Percentiles rank a stretch among this genome's conserved stretches.
These are phyloP conservation scores for Chytriomyces sp. DNA, from an alignment of 192 early-diverging fungal species.

Conservation along the genomic window DNA sequence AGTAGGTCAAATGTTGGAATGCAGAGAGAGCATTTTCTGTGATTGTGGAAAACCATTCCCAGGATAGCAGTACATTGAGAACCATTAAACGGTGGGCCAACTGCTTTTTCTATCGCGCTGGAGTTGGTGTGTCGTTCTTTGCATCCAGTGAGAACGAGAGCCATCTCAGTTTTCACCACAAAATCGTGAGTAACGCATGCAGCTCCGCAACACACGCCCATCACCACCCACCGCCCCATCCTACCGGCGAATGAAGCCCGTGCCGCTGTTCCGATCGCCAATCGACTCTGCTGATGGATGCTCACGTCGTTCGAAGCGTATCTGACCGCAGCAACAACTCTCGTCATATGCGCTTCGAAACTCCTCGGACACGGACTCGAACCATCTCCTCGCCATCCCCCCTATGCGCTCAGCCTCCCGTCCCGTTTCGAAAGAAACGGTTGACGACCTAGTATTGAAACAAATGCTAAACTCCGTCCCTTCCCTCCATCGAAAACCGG, in stretches of 20 bases:
- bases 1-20: too few relatives aligned
- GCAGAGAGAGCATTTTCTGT: background rate
- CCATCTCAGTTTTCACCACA: background rate
- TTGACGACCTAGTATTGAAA: slow-evolving; percentile 2
- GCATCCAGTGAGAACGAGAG: background rate
- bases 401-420: background rate
- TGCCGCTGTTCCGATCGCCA: background rate
- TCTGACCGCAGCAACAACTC: background rate
- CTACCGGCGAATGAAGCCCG: background rate
- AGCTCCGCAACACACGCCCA: background rate
- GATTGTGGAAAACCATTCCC: background rate
- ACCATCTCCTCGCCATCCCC: background rate
- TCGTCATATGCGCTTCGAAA: background rate
- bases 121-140: background rate
- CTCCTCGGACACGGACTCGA: background rate
- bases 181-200: slow-evolving; percentile 20
- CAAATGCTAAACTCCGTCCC: background rate
- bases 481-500: background rate
- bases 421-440: background rate
- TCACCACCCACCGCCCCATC: slow-evolving; percentile 6
- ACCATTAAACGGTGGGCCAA: background rate
- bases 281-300: background rate
- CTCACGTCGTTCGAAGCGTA: background rate
- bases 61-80: background rate
- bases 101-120: background rate